Percentiles rank a stretch among this genome's conserved stretches.
phyloP scores from a whole-genome alignment of 1,284 basidiomycete genomes.

The Ganoderma leucocontextum region DNA sequence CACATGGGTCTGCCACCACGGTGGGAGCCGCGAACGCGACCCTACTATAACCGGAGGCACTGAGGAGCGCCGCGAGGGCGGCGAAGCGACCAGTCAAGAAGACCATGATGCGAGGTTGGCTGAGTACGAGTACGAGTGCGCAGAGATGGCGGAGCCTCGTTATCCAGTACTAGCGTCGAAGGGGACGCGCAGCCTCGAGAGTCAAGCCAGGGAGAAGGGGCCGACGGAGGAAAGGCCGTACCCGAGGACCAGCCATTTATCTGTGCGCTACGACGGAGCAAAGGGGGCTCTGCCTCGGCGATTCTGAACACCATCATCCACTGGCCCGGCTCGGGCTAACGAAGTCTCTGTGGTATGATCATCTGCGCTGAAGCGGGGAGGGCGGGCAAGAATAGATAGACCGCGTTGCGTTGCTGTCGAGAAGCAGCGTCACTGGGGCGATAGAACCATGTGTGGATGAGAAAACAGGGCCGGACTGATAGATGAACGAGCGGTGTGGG shows the following conservation, averaged over 20 bases:
- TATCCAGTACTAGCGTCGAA: neutral
- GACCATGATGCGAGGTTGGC: conserved; percentile 14
- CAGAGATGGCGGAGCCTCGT: neutral
- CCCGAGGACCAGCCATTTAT: neutral
- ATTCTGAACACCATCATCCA: neutral
- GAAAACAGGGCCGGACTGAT: neutral
- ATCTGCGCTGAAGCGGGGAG: neutral
- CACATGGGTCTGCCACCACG: conserved; percentile 53
- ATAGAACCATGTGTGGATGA: conserved; percentile 8
- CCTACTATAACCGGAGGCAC: neutral
- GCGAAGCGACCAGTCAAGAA: conserved; percentile 17
- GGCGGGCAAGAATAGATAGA: neutral
- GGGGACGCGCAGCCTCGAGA: neutral
- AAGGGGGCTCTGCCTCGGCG: neutral
- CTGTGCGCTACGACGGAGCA: neutral
- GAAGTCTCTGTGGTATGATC: conserved; percentile 3
- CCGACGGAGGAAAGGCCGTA: neutral
- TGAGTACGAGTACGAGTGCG: neutral
- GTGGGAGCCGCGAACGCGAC: conserved; percentile 21
- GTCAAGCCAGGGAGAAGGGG: neutral
- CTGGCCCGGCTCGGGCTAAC: neutral
- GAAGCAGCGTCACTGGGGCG: neutral
- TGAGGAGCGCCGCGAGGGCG: conserved; percentile 17
- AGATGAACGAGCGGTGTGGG: neutral
- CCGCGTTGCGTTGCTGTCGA: neutral